These are phyloP conservation scores for Clavispora asparagi DNA, from an alignment of 805 yeast genomes.

Conservation along the genomic window DNA sequence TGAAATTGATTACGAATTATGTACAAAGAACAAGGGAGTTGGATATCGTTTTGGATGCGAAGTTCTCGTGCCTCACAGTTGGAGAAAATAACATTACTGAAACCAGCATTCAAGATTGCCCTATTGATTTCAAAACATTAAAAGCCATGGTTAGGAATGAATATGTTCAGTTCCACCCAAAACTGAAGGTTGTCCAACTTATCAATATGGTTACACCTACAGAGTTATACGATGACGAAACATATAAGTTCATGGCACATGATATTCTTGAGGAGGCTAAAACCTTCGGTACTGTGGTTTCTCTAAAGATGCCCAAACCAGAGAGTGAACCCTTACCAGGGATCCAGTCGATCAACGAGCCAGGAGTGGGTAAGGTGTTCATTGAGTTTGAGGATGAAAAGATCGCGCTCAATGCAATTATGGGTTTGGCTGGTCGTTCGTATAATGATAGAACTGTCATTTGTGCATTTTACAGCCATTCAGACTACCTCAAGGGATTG, in stretches of 20 bases:
- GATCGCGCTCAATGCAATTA: conserved; percentile 50
- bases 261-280: conserved; percentile 49
- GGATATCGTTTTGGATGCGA: conserved; percentile 18
- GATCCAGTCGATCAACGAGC: conserved; percentile 31
- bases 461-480: conserved; percentile 55
- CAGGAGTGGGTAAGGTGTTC: conserved; percentile 70
- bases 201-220: conserved; percentile 62
- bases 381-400: conserved; percentile 54
- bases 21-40: conserved; percentile 11
- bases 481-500: conserved; percentile 47
- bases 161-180: conserved; percentile 30
- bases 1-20: conserved; percentile 8
- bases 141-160: conserved; percentile 34
- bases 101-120: conserved; percentile 34
- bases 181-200: conserved; percentile 55
- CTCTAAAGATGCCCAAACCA: conserved; percentile 60
- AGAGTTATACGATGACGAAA: conserved; percentile 51
- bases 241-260: conserved; percentile 43
- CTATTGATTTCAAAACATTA: conserved; percentile 33
- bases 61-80: conserved; percentile 30
- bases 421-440: conserved; percentile 57
- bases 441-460: conserved; percentile 68
- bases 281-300: conserved; percentile 47
- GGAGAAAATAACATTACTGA: conserved; percentile 5
- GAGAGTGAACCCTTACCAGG: conserved; percentile 44